Conservation (phyloP, 2,329 filamentous ascomycete species). For the Pezizomycotina sp. region DNA sequence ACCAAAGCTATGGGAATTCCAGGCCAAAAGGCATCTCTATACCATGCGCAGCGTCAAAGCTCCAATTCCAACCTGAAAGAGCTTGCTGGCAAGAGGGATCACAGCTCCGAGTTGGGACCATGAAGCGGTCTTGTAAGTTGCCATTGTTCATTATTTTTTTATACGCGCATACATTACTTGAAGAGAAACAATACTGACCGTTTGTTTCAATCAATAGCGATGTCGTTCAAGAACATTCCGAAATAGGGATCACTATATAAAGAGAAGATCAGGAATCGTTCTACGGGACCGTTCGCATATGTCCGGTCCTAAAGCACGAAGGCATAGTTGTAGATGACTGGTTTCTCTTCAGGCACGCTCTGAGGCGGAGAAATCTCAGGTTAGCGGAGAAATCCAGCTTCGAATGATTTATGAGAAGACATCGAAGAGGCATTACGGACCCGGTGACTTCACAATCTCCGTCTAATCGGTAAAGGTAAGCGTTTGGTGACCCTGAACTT, state of each 20-base stretch:
- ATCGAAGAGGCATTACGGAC: constrained; percentile 81
- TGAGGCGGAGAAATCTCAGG: constrained; percentile 59
- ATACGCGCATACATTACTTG: constrained; percentile 26
- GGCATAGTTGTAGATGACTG: constrained; percentile 63
- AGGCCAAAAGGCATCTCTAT: constrained; percentile 72
- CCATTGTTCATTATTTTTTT: constrained; percentile 16
- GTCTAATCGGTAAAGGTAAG: constrained; percentile 74
- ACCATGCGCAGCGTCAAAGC: constrained; percentile 85
- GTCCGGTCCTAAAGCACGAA: constrained; percentile 48
- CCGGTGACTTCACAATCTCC: constrained; percentile 89
- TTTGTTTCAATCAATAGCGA: constrained; percentile 57
- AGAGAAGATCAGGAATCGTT: constrained; percentile 72
- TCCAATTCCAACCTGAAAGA: constrained; percentile 70
- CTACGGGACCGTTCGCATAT: constrained; percentile 73
- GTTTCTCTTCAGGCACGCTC: constrained; percentile 64
- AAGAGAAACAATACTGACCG: no score
- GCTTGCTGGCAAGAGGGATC: constrained; percentile 42
- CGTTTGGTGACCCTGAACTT: not conserved
- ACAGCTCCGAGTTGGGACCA: constrained; percentile 92
- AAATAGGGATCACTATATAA: constrained; percentile 87
- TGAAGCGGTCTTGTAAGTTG: constrained; percentile 76
- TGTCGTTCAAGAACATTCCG: constrained; percentile 76
- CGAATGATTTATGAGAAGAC: constrained; percentile 72
- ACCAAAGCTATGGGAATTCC: constrained; percentile 45
- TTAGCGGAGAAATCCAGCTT: constrained; percentile 73